Conservation (phyloP, 2,329 filamentous ascomycete genomes). For the Ophiostoma perfectum region DNA sequence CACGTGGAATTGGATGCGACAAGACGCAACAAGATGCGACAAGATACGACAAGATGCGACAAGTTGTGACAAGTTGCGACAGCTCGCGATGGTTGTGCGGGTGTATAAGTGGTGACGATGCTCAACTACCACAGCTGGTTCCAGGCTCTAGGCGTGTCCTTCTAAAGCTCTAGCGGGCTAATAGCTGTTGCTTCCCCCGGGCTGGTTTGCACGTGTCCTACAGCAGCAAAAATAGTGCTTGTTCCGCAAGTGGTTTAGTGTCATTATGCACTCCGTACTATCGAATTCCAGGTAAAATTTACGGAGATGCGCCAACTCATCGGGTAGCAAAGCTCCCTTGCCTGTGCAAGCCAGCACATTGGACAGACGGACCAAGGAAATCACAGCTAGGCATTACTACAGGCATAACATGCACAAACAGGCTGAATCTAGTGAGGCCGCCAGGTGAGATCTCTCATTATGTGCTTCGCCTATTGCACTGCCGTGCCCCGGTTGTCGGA, state of each 20-base stretch:
- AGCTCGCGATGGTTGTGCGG: not conserved
- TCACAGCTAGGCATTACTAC: not conserved
- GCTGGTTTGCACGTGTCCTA: not conserved
- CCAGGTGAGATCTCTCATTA: not conserved
- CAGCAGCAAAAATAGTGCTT: not conserved
- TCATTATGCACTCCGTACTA: conserved; percentile 3
- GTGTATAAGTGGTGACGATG: not conserved
- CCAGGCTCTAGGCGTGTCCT: not conserved
- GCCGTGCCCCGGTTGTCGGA: not conserved
- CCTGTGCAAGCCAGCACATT: not conserved
- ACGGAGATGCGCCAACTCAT: conserved; percentile 4
- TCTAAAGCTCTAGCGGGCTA: not conserved
- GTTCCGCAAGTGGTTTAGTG: conserved; percentile 41
- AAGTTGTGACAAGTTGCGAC: not conserved
- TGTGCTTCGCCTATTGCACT: not conserved
- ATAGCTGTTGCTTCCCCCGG: not conserved
- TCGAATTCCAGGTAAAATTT: conserved; percentile 5
- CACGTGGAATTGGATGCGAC: not conserved
- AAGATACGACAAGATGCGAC: not conserved
- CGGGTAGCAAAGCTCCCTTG: not conserved
- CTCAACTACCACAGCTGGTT: not conserved
- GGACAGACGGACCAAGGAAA: not conserved
- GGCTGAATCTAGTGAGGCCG: not conserved
- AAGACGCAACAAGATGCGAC: not conserved
- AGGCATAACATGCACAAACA: not conserved